Evolutionary conservation across 345 rosid genomes (phyloP).

Genomic region (Eucalyptus erythrocorys): DNA sequence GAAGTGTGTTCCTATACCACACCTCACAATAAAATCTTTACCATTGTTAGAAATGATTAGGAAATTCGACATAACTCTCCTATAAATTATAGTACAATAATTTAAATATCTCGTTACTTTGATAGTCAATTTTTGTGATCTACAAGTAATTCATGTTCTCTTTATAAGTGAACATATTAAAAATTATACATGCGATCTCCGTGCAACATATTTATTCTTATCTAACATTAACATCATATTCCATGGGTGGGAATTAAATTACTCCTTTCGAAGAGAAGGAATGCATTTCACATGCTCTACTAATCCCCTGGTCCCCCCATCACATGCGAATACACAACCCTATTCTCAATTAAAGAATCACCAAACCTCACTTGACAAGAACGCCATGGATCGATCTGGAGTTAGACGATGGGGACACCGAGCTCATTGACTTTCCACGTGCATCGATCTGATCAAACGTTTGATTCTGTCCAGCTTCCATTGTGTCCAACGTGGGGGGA

Average conservation of each 20-base stretch:
- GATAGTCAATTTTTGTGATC: fast-evolving
- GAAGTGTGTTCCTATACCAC: not conserved
- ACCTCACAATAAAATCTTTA: not conserved
- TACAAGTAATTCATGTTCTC: not conserved
- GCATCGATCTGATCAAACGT: not conserved
- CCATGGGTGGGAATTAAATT: not conserved
- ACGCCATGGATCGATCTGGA: not conserved
- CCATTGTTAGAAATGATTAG: not conserved
- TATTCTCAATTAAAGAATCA: not conserved
- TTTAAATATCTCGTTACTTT: not conserved
- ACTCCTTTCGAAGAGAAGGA: not conserved
- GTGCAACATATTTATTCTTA: not conserved
- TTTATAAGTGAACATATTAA: not conserved
- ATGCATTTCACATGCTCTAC: not conserved
- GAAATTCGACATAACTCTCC: not conserved
- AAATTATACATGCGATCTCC: not conserved
- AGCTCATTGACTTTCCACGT: not conserved
- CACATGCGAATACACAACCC: not conserved
- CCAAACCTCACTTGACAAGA: not conserved
- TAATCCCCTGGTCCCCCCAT: not conserved
- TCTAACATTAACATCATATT: not conserved
- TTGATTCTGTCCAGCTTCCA: not conserved
- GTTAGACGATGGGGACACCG: not conserved
- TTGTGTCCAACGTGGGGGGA: not conserved
- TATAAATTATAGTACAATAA: not conserved